Percentiles rank a stretch among this genome's conserved stretches.
Evolutionary conservation across 2,329 filamentous ascomycete genomes (phyloP).

Genomic region (Penicillium decumbens): DNA sequence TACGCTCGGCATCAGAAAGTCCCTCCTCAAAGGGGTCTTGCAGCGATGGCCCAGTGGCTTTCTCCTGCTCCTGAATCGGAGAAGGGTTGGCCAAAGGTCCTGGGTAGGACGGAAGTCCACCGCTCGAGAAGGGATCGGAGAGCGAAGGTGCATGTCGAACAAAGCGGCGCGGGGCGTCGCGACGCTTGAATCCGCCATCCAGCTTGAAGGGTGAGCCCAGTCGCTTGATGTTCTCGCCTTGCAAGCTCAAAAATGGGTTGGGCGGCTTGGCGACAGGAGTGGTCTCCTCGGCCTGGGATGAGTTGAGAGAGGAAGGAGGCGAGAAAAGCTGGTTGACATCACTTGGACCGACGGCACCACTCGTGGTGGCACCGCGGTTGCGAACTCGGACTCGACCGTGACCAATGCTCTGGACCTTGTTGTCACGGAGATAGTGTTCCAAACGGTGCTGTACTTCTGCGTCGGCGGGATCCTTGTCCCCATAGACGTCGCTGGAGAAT

Average conservation of each 20-base stretch:
- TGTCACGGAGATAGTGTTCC: slow-evolving; percentile 44
- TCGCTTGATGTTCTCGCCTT: slow-evolving; percentile 41
- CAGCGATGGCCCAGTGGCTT: slow-evolving; percentile 16
- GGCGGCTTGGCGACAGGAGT: slow-evolving; percentile 21
- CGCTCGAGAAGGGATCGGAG: slow-evolving; percentile 42
- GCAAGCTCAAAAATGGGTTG: slow-evolving; percentile 32
- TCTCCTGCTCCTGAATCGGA: slow-evolving; percentile 15
- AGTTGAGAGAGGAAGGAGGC: slow-evolving; percentile 40
- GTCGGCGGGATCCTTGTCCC: slow-evolving; percentile 46
- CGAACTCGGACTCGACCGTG: slow-evolving; percentile 57
- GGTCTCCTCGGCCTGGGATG: slow-evolving; percentile 24
- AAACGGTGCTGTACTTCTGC: slow-evolving; percentile 54
- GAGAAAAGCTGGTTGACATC: slow-evolving; percentile 54
- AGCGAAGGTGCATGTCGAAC: slow-evolving; percentile 42
- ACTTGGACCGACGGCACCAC: slow-evolving; percentile 52
- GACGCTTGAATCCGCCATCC: slow-evolving; percentile 34
- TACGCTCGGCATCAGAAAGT: slow-evolving; percentile 38
- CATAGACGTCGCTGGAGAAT: slow-evolving; percentile 40
- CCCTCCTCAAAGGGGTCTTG: slow-evolving; percentile 34
- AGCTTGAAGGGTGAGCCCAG: slow-evolving; percentile 48
- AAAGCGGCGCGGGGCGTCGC: slow-evolving; percentile 27
- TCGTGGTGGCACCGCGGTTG: slow-evolving; percentile 58
- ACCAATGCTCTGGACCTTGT: slow-evolving; percentile 45
- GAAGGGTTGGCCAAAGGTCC: slow-evolving; percentile 14
- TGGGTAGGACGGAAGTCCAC: slow-evolving; percentile 20